Conservation (phyloP, 2,329 filamentous ascomycete species). For the Beauveria scarabaeidicola region DNA sequence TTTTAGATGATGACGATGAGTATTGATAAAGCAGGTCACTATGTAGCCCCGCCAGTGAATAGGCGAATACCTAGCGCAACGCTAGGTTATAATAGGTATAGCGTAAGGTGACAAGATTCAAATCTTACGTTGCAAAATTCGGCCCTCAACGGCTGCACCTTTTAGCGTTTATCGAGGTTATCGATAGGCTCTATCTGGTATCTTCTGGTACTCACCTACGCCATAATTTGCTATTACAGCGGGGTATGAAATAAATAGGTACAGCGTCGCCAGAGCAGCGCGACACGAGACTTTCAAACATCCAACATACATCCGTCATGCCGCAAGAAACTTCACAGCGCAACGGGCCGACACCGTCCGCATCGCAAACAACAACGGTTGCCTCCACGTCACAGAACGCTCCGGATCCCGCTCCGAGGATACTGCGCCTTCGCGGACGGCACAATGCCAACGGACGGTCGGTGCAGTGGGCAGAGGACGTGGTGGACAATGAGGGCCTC, state of each 20-base stretch:
- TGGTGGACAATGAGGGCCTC: conserved; percentile 91
- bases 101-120: too few relatives aligned
- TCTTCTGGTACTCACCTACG: too few relatives aligned
- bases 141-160: too few relatives aligned
- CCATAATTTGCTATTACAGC: neutral
- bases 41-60: too few relatives aligned
- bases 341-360: conserved; percentile 23
- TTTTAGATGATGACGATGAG: too few relatives aligned
- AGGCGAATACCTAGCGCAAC: too few relatives aligned
- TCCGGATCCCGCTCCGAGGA: conserved; percentile 24
- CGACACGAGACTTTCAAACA: neutral
- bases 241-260: neutral
- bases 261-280: neutral
- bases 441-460: conserved; percentile 42
- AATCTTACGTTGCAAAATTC: too few relatives aligned
- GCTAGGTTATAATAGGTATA: too few relatives aligned
- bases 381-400: conserved; percentile 16
- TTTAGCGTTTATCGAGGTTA: too few relatives aligned
- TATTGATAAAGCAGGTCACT: too few relatives aligned
- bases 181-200: too few relatives aligned
- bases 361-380: conserved; percentile 25
- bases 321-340: conserved; percentile 22
- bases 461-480: conserved; percentile 88
- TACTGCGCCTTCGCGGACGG: conserved; percentile 45
- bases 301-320: conserved; percentile 17